phyloP scores from a whole-genome alignment of 495 filamentous ascomycete genomes.

The Talaromyces adpressus region DNA sequence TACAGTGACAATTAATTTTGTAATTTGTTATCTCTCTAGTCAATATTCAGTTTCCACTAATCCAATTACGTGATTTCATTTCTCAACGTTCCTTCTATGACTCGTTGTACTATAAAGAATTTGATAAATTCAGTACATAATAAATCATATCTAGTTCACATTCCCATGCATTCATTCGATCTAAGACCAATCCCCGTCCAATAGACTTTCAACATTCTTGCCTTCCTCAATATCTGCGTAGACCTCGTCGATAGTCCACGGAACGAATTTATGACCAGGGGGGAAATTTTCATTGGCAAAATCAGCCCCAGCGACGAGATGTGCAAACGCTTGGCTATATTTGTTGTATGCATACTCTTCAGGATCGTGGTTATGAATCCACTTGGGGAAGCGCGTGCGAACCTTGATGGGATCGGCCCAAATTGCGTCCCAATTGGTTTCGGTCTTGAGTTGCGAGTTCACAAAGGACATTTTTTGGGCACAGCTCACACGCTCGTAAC shows the following conservation, averaged over 20 bases:
- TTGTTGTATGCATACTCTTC: conserved; percentile 53
- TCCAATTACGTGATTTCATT: too few relatives aligned
- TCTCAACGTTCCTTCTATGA: too few relatives aligned
- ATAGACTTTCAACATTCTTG: conserved; percentile 18
- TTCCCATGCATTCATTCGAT: too few relatives aligned
- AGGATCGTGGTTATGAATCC: conserved; percentile 56
- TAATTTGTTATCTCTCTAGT: too few relatives aligned
- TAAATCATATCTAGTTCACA: too few relatives aligned
- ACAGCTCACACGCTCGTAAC: conserved; percentile 41
- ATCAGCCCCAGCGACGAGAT: conserved; percentile 16
- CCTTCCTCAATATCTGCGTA: conserved; percentile 27
- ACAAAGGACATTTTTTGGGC: conserved; percentile 49
- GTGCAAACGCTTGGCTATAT: conserved; percentile 35
- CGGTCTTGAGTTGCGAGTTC: conserved; percentile 48
- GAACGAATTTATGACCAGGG: conserved; percentile 20
- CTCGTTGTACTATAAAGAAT: too few relatives aligned
- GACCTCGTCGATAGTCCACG: conserved; percentile 29
- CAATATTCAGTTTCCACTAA: too few relatives aligned
- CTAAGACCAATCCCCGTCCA: conserved; percentile 12
- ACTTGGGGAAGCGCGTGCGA: conserved; percentile 22
- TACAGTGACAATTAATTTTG: too few relatives aligned
- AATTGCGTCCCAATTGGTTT: conserved; percentile 50
- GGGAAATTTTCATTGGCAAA: conserved; percentile 27
- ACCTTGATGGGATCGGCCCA: conserved; percentile 52
- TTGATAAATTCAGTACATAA: too few relatives aligned